These are phyloP conservation scores for Asterella californica DNA, from an alignment of 225 moss, liverwort and hornwort genomes.

Conservation along the genomic window DNA sequence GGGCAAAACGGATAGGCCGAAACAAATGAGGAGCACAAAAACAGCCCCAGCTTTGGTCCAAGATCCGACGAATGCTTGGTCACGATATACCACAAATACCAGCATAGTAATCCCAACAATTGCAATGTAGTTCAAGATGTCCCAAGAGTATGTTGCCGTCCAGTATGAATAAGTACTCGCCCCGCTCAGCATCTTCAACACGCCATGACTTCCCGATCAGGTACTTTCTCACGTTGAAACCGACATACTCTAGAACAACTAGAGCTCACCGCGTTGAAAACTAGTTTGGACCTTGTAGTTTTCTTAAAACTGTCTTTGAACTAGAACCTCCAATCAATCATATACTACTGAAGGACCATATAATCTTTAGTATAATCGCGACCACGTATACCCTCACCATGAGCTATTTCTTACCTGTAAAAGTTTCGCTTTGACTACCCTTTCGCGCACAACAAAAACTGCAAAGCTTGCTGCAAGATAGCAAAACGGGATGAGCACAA, in stretches of 20 bases:
- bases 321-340: background rate
- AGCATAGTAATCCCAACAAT: constrained; percentile 80
- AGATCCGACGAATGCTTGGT: constrained; percentile 75
- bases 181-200: constrained; percentile 80
- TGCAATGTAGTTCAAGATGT: constrained; percentile 72
- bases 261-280: background rate
- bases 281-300: background rate
- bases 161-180: constrained; percentile 75
- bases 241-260: background rate
- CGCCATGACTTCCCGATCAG: background rate
- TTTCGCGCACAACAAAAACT: constrained; percentile 88
- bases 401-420: constrained; percentile 57
- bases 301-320: background rate
- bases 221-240: background rate
- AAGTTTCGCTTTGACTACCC: constrained; percentile 89
- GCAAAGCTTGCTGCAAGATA: constrained; percentile 87
- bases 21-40: constrained; percentile 58
- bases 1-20: constrained; percentile 75
- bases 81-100: constrained; percentile 60
- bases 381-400: too few species aligned
- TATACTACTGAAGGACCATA: background rate
- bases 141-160: constrained; percentile 91
- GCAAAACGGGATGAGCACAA: constrained; percentile 92
- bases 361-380: background rate
- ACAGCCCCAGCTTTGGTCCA: constrained; percentile 83